Evolutionary conservation across 345 rosid genomes (phyloP), one percentile per base, ranked within the genome.

Genomic region (Lenwebbia sp.): DNA sequence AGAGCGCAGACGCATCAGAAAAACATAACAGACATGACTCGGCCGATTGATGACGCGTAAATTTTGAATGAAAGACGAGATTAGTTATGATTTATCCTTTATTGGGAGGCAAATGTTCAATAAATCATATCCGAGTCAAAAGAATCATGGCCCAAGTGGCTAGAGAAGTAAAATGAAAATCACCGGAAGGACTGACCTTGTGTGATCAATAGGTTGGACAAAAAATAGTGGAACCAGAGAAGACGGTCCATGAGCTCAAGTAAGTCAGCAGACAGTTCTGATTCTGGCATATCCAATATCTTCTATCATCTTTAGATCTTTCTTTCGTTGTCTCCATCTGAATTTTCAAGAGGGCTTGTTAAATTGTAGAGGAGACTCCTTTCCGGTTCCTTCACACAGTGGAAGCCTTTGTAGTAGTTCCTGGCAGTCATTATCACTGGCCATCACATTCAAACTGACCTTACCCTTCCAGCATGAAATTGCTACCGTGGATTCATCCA

Each of bases 391-490:
- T 88, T 87, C 82, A n/a, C 91, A 91, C 21, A 60, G 89, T 49
- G 89, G 83, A 88, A 96, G 96, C 88, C 96, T 94, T 90, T 92
- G 94, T 51, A 91, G 89, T 89, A 96, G 91, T 89, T 97, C 95
- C 87, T 94, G 92, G 92, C 98, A 94, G 88, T 95, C 99, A 9
- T 92, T 87, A 37, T 95, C 93, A 1, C 97, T 92, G 60, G 93
- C 99, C 99, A 98, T 94, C 86, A 94, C 96, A 81, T 91, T 94
- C 90, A 95, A 90, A 89, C 94, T 93, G 75, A 91, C 90, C 88
- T 91, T 91, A 11, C 99, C 99, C 91, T 89, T 96, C 99, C 99
- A 95, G 92, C 99, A 96, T 60, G 95, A 96, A 28, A 98, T 96
- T 89, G 98, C 98, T 83, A 94, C 89, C 19, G 93, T 89, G 22